Evolutionary conservation across 805 yeast species (phyloP), one percentile per base, ranked within the genome.

Genomic region (Cyberlindnera suaveolens): DNA sequence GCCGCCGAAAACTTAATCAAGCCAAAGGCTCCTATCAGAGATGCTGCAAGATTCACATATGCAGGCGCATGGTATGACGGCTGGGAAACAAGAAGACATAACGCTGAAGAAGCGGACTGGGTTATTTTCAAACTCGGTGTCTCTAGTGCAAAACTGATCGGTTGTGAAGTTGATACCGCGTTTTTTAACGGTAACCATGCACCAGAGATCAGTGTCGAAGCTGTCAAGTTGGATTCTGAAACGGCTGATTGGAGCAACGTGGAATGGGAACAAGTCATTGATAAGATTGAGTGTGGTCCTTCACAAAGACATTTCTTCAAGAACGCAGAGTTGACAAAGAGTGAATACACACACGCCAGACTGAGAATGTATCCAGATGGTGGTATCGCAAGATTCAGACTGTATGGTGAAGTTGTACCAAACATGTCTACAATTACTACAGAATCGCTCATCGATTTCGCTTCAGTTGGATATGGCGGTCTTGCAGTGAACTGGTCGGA

Each of bases 61-160:
- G 77, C 90, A 3, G 98, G 98, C 40, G 96, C 96, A 4, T 91
- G 97, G 96, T 91, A 87, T 61, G 99, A 91, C 54, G 99, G 99
- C 18, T 91, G 98, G 98, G 98, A 91, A 65, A 91, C 98, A 11
- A 75, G 97, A 61, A 76, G 99, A 65, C 99, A 91, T 70, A 91
- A 91, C 63, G 66, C 78, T 1, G 85, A 71, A 43, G 87, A 78
- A 43, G 84, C 85, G 34, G 99, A 91, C 60, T 91, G 93, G 88
- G 96, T 86, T 16, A 70, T 86, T 26, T 66, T 90, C 62, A 75
- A 78, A 60, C 70, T 87, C 62, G 98, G 98, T 16, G 97, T 90
- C 17, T 69, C 85, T 3, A 72, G 84, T 26, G 96, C 97, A 1
- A 72, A 72, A 38, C 62, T 91, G 44, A 72, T 85, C 38, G 99